Base-by-base conservation (phyloP, 768 basidiomycete genomes). In the Exidia glandulosa region DNA sequence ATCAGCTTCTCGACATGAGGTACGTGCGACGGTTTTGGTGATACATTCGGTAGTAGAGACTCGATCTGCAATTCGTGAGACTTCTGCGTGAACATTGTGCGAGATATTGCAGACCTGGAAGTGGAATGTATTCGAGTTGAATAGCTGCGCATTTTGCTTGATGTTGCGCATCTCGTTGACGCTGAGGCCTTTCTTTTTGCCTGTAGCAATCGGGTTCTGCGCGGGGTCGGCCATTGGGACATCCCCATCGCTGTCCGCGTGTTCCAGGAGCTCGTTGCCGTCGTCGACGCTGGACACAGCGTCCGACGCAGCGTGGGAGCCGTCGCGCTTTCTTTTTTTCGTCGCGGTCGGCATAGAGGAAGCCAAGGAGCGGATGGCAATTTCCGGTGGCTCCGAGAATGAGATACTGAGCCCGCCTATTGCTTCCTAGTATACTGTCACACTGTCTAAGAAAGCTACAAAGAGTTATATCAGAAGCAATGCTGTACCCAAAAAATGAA, bases 61-160 rank as follows among this genome's bases (percentile, higher is more conserved):
- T 70, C 70, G 25, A 75, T 60, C 55, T 56, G n/a, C n/a, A 32
- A 33, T n/a, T n/a, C n/a, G n/a, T n/a, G n/a, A n/a, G 2, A 31
- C 25, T 29, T 4, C 13, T 34, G 6, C 3, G 23, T 54, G 7
- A 61, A 27, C 16, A n/a, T n/a, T n/a, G n/a, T n/a, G n/a, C n/a
- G n/a, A n/a, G 56, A 2, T 50, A 41, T 30, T 10, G 62, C 75
- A 12, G 52, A 88, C 88, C 79, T 94, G 90, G 9, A 94, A 78
- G 65, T 90, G 90, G 77, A 94, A 94, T 2, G 87, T 81, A 59
- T 77, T 86, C 0, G 90, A 93, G 65, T 81, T 79, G 69, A 84
- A 91, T 25, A 92, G 74, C 60, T 89, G 82, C 29, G 79, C 77
- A 19, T 87, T 86, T 63, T 89, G 88, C 67, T 85, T 87, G 63